Evolutionary conservation across 768 basidiomycete genomes (phyloP).

Genomic region (Podaxis pistillaris): DNA sequence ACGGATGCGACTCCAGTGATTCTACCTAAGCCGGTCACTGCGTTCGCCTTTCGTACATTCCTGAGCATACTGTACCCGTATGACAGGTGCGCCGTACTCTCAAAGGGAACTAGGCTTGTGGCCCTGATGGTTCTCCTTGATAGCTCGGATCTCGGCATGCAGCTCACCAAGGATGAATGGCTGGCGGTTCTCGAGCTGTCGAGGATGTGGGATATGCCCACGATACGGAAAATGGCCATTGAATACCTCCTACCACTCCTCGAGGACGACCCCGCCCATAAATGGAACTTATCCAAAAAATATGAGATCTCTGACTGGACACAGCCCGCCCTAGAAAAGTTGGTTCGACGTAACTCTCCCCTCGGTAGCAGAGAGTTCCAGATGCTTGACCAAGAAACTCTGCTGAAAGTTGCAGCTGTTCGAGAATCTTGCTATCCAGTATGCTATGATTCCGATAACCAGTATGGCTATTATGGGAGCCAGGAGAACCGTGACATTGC

Average conservation of each 20-base stretch:
- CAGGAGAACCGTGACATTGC: not conserved
- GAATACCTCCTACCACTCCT: constrained; percentile 20
- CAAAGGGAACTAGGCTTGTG: not conserved
- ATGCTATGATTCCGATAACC: not conserved
- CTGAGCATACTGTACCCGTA: constrained; percentile 11
- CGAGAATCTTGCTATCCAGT: constrained; percentile 7
- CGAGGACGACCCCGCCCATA: constrained; percentile 23
- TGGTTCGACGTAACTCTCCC: constrained; percentile 1
- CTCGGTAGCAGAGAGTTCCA: not conserved
- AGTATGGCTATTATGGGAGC: not conserved
- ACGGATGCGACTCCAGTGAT: not conserved
- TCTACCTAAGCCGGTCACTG: not conserved
- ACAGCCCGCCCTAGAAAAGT: constrained; percentile 1
- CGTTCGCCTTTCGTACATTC: constrained; percentile 12
- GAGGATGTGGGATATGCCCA: constrained; percentile 35
- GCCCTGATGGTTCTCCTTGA: not conserved
- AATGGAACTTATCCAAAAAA: constrained; percentile 31
- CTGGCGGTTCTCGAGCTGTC: constrained; percentile 36
- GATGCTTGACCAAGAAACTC: not conserved
- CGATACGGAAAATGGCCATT: constrained; percentile 28
- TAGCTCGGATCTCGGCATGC: not conserved
- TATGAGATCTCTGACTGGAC: constrained; percentile 32
- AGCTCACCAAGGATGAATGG: constrained; percentile 29
- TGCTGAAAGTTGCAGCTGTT: not conserved
- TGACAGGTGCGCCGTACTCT: not conserved